Base-by-base conservation (phyloP, 164 flowering plant genomes). In the Aristolochia contorta region DNA sequence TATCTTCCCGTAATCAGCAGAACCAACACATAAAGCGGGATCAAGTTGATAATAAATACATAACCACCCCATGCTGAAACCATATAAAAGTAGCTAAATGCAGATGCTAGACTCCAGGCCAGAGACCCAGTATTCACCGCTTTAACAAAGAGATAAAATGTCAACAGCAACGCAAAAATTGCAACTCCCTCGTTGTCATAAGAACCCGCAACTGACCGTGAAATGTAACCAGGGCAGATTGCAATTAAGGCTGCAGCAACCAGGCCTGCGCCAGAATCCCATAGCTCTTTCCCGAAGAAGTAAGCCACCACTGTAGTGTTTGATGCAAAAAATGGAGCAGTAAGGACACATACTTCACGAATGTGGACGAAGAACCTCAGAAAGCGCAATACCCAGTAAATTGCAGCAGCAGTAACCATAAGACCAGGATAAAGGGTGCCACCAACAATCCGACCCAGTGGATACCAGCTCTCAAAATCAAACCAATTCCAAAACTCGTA, bases 1-100 rank as follows among this genome's bases (percentile, higher is more conserved):
- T 88, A 86, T 76, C 95, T 79, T 59, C 97, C 99, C 19, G 86
- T 90, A 46, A 88, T 72, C 80, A 93, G 75, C 57, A 93, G 78
- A 54, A 93, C 97, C 78, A 93, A 10, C 41, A 88, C 99, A 74
- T 93, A 93, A 15, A 90, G 80, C 0, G 97, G 99, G 19, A 90
- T 72, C 77, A 93, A 72, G 72, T 93, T 93, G 57, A 93, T 93
- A 21, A 93, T 93, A 63, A 93, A 93, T 6, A 93, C 90, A 72
- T 93, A 93, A 25, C 99, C 99, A 58, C 99, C 97, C 97, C 99
- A 93, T 0, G 99, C 99, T 0, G 97, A 90, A 50, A 93, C 97
- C 99, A 93, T 93, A 45, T 93, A 93, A 57, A 93, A 93, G 69
- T 90, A 93, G 6, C 92, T 95, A 59, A 93, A 84, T 25, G 97